phyloP scores from a whole-genome alignment of 2,329 filamentous ascomycete species.

The Penicillium sp. region DNA sequence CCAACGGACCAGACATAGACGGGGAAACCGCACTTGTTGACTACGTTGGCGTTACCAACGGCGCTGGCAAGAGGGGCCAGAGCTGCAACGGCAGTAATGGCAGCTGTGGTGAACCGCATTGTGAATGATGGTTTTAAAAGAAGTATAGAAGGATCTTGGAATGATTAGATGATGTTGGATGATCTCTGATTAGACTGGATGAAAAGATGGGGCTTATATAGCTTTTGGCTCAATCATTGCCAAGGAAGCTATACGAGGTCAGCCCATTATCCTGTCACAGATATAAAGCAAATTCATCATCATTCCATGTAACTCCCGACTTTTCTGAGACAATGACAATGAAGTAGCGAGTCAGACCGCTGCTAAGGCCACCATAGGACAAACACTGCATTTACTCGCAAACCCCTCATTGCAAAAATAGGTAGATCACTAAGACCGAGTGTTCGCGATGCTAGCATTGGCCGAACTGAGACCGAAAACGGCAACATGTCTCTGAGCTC shows the following conservation, averaged over 20 bases:
- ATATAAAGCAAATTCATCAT: not conserved
- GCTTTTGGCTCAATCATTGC: not conserved
- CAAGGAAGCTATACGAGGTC: not conserved
- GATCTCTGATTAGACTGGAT: slow-evolving; percentile 1
- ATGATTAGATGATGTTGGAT: not conserved
- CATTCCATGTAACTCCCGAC: not conserved
- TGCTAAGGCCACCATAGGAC: not conserved
- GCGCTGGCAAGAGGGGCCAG: slow-evolving; percentile 42
- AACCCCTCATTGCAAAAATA: not conserved
- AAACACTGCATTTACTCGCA: not conserved
- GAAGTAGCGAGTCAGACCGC: slow-evolving; percentile 1
- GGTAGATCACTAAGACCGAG: not conserved
- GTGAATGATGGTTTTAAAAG: not conserved
- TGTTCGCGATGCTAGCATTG: slow-evolving; percentile 7
- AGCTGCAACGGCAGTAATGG: slow-evolving; percentile 39
- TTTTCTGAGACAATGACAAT: not conserved
- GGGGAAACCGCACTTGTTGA: slow-evolving; percentile 46
- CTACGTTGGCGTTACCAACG: slow-evolving; percentile 46
- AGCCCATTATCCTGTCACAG: not conserved
- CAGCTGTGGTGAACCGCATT: slow-evolving; percentile 43
- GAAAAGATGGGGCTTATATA: not conserved
- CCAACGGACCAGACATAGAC: slow-evolving; percentile 51
- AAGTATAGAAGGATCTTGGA: not conserved
- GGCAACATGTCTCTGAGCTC: slow-evolving; percentile 6
- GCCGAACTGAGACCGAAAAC: not conserved